Percentiles rank a stretch among this genome's conserved stretches.
Evolutionary conservation across 1,139 yeast species (phyloP).

Genomic region (Zygoascus meyerae): DNA sequence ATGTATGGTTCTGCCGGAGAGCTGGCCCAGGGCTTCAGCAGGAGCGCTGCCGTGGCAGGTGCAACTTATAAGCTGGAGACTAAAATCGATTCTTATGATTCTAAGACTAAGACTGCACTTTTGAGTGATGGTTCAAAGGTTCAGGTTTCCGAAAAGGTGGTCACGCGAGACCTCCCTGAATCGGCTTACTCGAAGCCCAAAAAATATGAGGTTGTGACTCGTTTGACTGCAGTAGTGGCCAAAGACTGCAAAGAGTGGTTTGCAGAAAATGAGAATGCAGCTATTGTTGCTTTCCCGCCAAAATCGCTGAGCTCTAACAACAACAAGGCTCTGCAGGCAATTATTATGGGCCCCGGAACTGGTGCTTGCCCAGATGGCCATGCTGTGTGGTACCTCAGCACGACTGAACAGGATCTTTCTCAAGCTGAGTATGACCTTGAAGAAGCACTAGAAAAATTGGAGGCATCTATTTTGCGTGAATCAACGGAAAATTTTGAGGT

Average conservation of each 20-base stretch:
- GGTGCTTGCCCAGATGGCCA: slow-evolving; percentile 90
- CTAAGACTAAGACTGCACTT: slow-evolving; percentile 56
- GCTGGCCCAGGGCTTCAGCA: slow-evolving; percentile 90
- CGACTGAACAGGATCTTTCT: slow-evolving; percentile 58
- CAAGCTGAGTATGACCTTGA: slow-evolving; percentile 75
- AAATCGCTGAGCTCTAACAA: slow-evolving; percentile 65
- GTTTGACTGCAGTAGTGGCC: slow-evolving; percentile 76
- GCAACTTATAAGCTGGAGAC: slow-evolving; percentile 85
- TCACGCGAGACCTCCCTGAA: slow-evolving; percentile 32
- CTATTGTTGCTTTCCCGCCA: slow-evolving; percentile 93
- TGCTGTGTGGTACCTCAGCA: slow-evolving; percentile 83
- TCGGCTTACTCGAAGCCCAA: slow-evolving; percentile 14
- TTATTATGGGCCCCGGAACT: slow-evolving; percentile 82
- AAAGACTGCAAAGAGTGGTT: slow-evolving; percentile 92
- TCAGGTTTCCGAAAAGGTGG: slow-evolving; percentile 67
- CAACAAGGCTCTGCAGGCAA: slow-evolving; percentile 69
- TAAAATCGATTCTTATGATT: slow-evolving; percentile 56
- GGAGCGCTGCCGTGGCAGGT: slow-evolving; percentile 98
- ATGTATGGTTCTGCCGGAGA: slow-evolving; percentile 98
- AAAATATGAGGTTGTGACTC: slow-evolving; percentile 45
- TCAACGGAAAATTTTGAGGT: slow-evolving; percentile 50
- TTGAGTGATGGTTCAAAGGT: slow-evolving; percentile 74
- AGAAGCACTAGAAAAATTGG: slow-evolving; percentile 74
- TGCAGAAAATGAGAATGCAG: slow-evolving; percentile 73
- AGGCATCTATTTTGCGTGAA: slow-evolving; percentile 73